Conservation (phyloP, 2,329 filamentous ascomycete species). For the Ophiostoma perfectum region DNA sequence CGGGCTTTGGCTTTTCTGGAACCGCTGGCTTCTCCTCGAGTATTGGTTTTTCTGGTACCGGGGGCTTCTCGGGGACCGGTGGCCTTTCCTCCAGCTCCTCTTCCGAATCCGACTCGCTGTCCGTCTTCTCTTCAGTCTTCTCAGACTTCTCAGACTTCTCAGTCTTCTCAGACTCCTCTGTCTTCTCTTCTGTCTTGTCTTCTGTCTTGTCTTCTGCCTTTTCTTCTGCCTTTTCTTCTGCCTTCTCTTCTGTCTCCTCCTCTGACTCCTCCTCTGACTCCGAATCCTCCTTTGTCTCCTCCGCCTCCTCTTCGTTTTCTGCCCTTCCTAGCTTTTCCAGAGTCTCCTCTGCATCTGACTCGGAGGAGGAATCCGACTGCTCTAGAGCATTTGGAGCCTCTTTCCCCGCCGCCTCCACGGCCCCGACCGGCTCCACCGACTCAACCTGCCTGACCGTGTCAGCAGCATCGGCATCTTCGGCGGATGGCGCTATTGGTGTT, state of each 20-base stretch:
- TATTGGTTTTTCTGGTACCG: neutral
- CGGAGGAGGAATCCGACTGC: neutral
- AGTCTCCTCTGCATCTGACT: neutral
- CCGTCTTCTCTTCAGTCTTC: neutral
- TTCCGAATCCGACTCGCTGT: neutral
- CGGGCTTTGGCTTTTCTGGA: slow-evolving; percentile 10
- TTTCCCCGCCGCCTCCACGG: neutral
- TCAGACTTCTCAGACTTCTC: neutral
- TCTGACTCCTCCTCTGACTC: neutral
- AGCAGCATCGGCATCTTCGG: neutral
- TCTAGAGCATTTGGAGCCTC: neutral
- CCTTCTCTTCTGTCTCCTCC: neutral
- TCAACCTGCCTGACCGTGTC: neutral
- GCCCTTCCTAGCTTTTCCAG: neutral
- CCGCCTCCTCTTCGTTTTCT: neutral
- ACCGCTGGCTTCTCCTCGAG: neutral
- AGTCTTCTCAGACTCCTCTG: neutral
- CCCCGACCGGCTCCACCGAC: neutral
- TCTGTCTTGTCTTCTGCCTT: neutral
- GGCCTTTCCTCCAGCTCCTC: neutral
- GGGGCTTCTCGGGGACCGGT: neutral
- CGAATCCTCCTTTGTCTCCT: neutral
- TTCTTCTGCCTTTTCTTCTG: neutral
- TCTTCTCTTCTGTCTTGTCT: neutral
- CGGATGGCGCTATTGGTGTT: slow-evolving; percentile 15